These are phyloP conservation scores for Haberlea rhodopensis DNA, from an alignment of 257 asterid species.

Conservation along the genomic window DNA sequence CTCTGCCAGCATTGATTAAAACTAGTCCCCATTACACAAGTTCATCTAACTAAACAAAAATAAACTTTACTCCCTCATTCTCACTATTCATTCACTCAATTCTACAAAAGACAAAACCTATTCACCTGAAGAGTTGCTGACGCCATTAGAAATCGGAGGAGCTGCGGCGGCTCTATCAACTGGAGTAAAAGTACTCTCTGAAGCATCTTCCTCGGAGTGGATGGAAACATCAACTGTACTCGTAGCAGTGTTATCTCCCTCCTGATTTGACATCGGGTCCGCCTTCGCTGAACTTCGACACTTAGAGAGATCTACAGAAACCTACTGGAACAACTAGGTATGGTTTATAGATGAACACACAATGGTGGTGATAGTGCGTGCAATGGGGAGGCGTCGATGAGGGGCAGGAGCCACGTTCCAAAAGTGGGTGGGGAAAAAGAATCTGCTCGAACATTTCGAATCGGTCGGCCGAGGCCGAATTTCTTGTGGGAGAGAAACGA, in stretches of 20 bases:
- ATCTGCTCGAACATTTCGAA: slow-evolving; percentile 17
- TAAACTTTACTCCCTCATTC: slow-evolving; percentile 21
- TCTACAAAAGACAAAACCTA: slow-evolving; percentile 16
- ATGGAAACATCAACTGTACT: slow-evolving; percentile 52
- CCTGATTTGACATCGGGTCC: slow-evolving; percentile 42
- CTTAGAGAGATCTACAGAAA: slow-evolving; percentile 52
- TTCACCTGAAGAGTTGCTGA: slow-evolving; percentile 53
- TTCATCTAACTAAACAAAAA: slow-evolving; percentile 10
- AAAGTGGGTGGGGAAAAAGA: slow-evolving; percentile 20
- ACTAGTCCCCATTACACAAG: slow-evolving; percentile 15
- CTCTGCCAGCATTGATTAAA: slow-evolving; percentile 42
- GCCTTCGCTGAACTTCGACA: slow-evolving; percentile 33
- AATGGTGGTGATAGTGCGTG: slow-evolving; percentile 20
- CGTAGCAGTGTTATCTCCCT: slow-evolving; percentile 34
- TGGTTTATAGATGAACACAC: slow-evolving; percentile 7
- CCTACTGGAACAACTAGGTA: slow-evolving; percentile 17
- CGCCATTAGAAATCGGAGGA: slow-evolving; percentile 41
- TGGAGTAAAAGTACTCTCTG: slow-evolving; percentile 25
- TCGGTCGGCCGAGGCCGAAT: too few species aligned
- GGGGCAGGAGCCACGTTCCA: slow-evolving; percentile 37
- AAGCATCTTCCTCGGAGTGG: slow-evolving; percentile 40
- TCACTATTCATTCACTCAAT: slow-evolving; percentile 22
- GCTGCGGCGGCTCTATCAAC: slow-evolving; percentile 18
- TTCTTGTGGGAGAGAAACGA: background rate
- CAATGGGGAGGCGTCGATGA: slow-evolving; percentile 10